Evolutionary conservation across 768 basidiomycete genomes (phyloP).

Genomic region (Lactifluus echinatus): DNA sequence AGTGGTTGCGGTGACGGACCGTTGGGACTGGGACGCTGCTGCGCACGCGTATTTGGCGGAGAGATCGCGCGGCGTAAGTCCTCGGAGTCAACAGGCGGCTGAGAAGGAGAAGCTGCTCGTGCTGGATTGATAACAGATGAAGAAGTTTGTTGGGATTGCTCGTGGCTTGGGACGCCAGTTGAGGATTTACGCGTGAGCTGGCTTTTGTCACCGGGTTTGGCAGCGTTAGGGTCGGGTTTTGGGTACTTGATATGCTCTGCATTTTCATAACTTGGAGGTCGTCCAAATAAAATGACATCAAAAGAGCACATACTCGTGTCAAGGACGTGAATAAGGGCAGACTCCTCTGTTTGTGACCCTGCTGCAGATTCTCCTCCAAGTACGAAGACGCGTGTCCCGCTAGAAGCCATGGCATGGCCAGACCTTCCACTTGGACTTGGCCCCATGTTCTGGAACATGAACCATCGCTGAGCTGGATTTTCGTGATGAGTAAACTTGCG

Average conservation of each 20-base stretch:
- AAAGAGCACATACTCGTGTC: conserved; percentile 75
- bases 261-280: neutral
- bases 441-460: conserved; percentile 99
- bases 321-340: conserved; percentile 75
- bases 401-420: conserved; percentile 97
- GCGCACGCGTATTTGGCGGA: conserved; percentile 42
- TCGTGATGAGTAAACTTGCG: neutral
- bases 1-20: conserved; percentile 32
- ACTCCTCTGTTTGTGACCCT: conserved; percentile 67
- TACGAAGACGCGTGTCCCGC: conserved; percentile 82
- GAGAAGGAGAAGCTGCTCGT: conserved; percentile 62
- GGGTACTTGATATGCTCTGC: conserved; percentile 89
- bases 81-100: conserved; percentile 39
- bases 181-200: conserved; percentile 41
- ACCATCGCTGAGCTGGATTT: conserved; percentile 86
- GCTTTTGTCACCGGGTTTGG: conserved; percentile 29
- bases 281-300: neutral
- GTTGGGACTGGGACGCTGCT: conserved; percentile 31
- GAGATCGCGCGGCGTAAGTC: conserved; percentile 61
- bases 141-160: conserved; percentile 19
- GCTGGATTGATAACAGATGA: conserved; percentile 27
- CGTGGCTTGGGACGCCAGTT: conserved; percentile 19
- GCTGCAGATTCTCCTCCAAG: conserved; percentile 90
- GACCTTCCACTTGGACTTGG: conserved; percentile 87
- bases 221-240: conserved; percentile 43